Evolutionary conservation across 805 yeast genomes (phyloP), one percentile per base, ranked within the genome.

Genomic region (Ogataea methylovora): DNA sequence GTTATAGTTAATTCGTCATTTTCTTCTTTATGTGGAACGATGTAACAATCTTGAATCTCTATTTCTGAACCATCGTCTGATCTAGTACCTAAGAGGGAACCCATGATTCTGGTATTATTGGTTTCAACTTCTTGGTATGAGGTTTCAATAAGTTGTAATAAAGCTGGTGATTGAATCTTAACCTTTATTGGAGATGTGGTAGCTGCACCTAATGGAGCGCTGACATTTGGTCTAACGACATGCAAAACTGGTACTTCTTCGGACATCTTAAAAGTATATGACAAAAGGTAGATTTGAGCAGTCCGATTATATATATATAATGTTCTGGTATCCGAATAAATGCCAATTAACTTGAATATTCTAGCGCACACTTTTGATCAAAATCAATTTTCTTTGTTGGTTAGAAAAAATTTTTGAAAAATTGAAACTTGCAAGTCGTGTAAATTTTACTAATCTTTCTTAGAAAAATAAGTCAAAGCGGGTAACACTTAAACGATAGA

Each of bases 1-100:
- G 80, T 88, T 41, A 86, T 77, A 39, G 79, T 71, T 41, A 86
- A 74, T 44, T 84, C 79, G 40, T 82, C 92, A 27, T 77, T 84
- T 32, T 70, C 70, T 54, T 83, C 94, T 32, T 64, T 66, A 50
- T 84, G 84, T 29, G 94, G 92, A 37, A 86, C 92, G 55, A 84
- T 71, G 58, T 79, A 86, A 14, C 86, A 82, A 42, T 76, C 83
- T 52, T 76, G 72, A 48, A 86, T 65, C 48, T 79, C 90, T 29
- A 83, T 68, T 48, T 73, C 81, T 13, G 73, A 62, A 11, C 94
- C 94, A 54, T 85, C 95, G 41, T 85, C 94, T 18, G 88, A 79
- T 56, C 94, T 72, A 31, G 71, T 60, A 23, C 95, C 95, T 30
- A 86, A 65, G 39, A 86, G 68, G 11, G 94, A 83, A 41, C 95